Evolutionary conservation across 768 basidiomycete genomes (phyloP).

Genomic region (Trametes sanguinea): DNA sequence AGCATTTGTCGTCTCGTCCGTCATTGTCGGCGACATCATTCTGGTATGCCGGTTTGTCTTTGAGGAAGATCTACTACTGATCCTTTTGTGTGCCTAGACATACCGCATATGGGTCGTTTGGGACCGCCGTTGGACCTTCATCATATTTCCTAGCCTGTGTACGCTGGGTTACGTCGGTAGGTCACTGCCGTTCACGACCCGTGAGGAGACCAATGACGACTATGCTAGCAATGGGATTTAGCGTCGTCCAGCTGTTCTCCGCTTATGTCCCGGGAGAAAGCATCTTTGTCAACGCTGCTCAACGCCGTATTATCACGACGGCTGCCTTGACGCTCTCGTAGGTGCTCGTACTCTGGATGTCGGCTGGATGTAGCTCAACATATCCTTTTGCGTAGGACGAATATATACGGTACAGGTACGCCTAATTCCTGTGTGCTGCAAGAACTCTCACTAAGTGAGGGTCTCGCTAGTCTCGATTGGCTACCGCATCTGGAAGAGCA

Average conservation of each 20-base stretch:
- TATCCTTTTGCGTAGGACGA: not conserved
- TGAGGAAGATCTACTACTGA: too few relatives aligned
- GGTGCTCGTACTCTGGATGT: not conserved
- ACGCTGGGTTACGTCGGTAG: constrained; percentile 10
- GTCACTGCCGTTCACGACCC: not conserved
- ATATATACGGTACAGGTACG: constrained; percentile 17
- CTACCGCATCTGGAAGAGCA: constrained; percentile 15
- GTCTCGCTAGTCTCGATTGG: constrained; percentile 2
- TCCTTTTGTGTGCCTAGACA: too few relatives aligned
- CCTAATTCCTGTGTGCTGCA: too few relatives aligned
- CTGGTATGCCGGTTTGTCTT: not conserved
- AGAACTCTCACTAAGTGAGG: too few relatives aligned
- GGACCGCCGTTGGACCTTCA: constrained; percentile 4
- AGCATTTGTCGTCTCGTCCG: constrained; percentile 8
- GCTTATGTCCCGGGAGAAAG: constrained; percentile 2
- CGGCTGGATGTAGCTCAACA: too few relatives aligned
- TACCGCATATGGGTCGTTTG: constrained; percentile 7
- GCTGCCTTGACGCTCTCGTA: constrained; percentile 10
- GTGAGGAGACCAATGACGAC: not conserved
- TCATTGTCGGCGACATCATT: constrained; percentile 16
- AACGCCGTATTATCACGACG: constrained; percentile 6
- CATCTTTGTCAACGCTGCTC: constrained; percentile 1
- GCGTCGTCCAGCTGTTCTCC: constrained; percentile 13
- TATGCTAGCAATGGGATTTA: constrained; percentile 4
- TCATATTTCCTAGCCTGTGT: constrained; percentile 13